Conservation (phyloP, 495 filamentous ascomycete species). For the Beverwykella pulmonaria region DNA sequence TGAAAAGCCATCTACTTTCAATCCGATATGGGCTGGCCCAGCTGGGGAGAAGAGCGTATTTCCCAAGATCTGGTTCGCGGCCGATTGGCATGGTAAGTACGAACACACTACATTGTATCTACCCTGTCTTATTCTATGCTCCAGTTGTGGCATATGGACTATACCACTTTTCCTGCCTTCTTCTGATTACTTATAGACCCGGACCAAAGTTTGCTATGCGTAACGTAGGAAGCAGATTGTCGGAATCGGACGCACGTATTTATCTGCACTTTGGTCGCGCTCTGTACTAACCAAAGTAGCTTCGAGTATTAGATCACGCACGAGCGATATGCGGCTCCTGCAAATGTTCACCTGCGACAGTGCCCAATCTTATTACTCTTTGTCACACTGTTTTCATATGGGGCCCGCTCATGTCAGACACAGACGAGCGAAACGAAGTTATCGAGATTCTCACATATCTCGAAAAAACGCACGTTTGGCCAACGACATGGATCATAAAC, state of each 20-base stretch:
- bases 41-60: not conserved
- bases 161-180: slow-evolving; percentile 19
- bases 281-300: not conserved
- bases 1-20: slow-evolving; percentile 6
- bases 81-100: slow-evolving; percentile 19
- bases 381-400: slow-evolving; percentile 27
- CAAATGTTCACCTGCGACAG: slow-evolving; percentile 7
- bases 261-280: not conserved
- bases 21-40: slow-evolving; percentile 3
- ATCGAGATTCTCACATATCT: slow-evolving; percentile 2
- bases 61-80: slow-evolving; percentile 1
- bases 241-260: slow-evolving; percentile 2
- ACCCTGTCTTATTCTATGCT: not conserved
- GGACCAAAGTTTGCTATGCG: slow-evolving; percentile 12
- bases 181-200: slow-evolving; percentile 21
- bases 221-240: not conserved
- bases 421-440: slow-evolving; percentile 5
- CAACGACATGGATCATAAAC: slow-evolving; percentile 15
- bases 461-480: slow-evolving; percentile 10
- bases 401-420: slow-evolving; percentile 3
- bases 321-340: slow-evolving; percentile 13
- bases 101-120: not conserved
- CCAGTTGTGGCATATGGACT: slow-evolving; percentile 24
- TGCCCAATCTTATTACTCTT: slow-evolving; percentile 4
- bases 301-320: slow-evolving; percentile 10